Base-by-base conservation (phyloP, 208 protist species). In the Trypanosoma avium region DNA sequence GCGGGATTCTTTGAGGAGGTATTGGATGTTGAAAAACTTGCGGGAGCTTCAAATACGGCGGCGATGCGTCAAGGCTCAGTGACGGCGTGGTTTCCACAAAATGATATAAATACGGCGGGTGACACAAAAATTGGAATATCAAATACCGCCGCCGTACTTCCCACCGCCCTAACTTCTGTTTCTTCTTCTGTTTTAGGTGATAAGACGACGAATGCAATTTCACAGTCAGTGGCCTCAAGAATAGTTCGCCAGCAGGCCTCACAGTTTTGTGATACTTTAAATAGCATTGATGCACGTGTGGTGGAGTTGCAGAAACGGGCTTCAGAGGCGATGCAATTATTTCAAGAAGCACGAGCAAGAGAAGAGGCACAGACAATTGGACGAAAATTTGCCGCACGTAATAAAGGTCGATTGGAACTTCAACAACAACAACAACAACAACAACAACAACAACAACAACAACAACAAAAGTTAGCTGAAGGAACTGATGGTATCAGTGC, bases 141-240 rank as follows among this genome's bases (percentile, higher is more conserved):
- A n/a, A n/a, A 59, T 19, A 38, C 45, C 4, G 47, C 49, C 9
- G 70, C 48, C 33, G 52, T 48, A 1, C 40, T 71, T 27, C 46
- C 56, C 68, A 53, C 79, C 43, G 22, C 79, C 3, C 61, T 93
- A 47, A 91, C 89, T 5, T 70, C 83, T 29, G 89, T 95, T 47
- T 91, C 85, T 30, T 96, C 90, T 38, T 94, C 87, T 4, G 73
- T 92, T 40, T 53, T 68, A 13, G 90, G 83, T 7, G 87, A 94
- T 56, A 84, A 82, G 63, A 81, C 79, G 24, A 82, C 73, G 26
- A 92, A 84, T 63, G 72, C 85, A 1, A 71, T 88, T 36, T 77
- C 86, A 9, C 85, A 93, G 55, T 49, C 71, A 19, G 80, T 77
- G n/a, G 90, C 85, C 17, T 82, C 79, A 3, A 77, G 73, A 33